Evolutionary conservation across 371 early-diverging fungal species (phyloP).

Genomic region (Cokeromyces recurvatus): DNA sequence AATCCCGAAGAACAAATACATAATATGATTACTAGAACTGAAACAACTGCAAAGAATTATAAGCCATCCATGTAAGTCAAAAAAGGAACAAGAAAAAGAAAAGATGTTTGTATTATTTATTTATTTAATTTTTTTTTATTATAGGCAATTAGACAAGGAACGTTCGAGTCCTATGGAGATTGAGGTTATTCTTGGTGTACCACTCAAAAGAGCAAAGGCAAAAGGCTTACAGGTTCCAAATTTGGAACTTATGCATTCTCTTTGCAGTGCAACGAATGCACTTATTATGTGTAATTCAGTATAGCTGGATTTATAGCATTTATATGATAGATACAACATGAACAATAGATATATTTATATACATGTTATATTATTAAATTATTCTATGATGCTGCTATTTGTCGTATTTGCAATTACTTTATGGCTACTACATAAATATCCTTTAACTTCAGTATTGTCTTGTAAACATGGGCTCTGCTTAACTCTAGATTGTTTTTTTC

Average conservation of each 20-base stretch:
- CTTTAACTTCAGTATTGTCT: too few species aligned
- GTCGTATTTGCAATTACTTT: too few species aligned
- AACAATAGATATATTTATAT: too few species aligned
- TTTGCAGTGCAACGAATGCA: conserved; percentile 15
- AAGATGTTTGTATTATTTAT: background rate
- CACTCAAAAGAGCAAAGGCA: conserved; percentile 54
- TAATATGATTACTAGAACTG: conserved; percentile 44
- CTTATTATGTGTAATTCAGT: background rate
- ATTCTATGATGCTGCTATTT: too few species aligned
- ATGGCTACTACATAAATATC: too few species aligned
- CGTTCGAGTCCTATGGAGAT: conserved; percentile 59
- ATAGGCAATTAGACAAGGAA: conserved; percentile 57
- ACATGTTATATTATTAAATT: too few species aligned
- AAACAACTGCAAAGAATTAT: conserved; percentile 44
- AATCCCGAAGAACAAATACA: conserved; percentile 40
- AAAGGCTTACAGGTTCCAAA: conserved; percentile 39
- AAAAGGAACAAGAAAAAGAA: background rate
- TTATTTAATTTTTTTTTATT: background rate
- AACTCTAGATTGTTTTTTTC: too few species aligned
- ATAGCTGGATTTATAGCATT: background rate
- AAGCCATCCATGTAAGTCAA: conserved; percentile 58
- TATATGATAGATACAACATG: too few species aligned
- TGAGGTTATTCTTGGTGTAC: conserved; percentile 61
- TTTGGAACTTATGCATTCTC: conserved; percentile 24
- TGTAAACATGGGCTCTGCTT: too few species aligned